Base-by-base conservation (phyloP, 345 rosid species). In the Carallia pectinifolia region DNA sequence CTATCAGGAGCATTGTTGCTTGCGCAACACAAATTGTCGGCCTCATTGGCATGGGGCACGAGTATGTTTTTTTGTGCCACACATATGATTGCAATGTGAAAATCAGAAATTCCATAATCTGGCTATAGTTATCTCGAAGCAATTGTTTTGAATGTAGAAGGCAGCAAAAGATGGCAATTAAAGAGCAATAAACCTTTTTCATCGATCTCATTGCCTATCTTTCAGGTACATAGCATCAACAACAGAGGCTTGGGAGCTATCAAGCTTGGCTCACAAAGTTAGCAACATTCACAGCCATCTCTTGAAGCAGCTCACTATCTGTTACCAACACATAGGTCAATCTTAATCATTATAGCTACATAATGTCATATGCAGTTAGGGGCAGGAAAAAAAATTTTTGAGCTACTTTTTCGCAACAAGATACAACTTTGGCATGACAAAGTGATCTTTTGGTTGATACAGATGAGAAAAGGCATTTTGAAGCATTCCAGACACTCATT, bases 171-270 rank as follows among this genome's bases (percentile, higher is more conserved):
- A 44, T 44, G 50, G 50, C 3, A 16, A 40, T 10, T 44, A 44
- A 13, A 44, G 1, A 44, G 50, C 13, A 44, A 15, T 12, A 44
- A 44, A 12, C 16, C 50, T 10, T 44, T 2, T 27, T 27, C 27
- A 6, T 54, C 27, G 60, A 18, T 65, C 44, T 61, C 29, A 6
- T 66, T 50, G 34, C 33, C 60, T 36, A 58, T 44, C 29, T 48
- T n/a, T 29, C 68, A 84, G 88, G 74, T 68, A 78, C 64, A 64
- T 48, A n/a, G 50, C 84, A 52, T 76, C 79, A 33, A 84, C 89
- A 64, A 83, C 77, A 67, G 93, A 88, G 73, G 77, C 83, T n/a
- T 86, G 90, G 84, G 96, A 87, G 81, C 78, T 90, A 34, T 86
- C 90, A 47, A 83, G 83, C 76, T 80, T 85, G 73, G 86, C 85